A percentile compares a stretch with the other conserved stretches of the same genome.
Conservation (phyloP, 352 stramenopile species). For the Globisporangium orthogonon region DNA sequence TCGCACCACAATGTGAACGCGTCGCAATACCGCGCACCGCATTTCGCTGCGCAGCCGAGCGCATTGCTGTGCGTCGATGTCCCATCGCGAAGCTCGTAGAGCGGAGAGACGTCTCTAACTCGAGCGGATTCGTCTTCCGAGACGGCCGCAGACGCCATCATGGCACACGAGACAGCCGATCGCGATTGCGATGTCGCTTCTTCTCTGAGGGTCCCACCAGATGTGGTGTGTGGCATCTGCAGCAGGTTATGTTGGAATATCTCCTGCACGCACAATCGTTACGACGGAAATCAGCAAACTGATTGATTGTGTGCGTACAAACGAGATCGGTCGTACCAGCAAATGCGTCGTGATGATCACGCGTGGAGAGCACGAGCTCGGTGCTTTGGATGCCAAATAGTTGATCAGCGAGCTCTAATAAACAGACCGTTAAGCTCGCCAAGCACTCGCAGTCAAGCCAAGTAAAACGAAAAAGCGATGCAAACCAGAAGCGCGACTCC, state of each 20-base stretch:
- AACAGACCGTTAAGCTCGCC: slow-evolving; percentile 7
- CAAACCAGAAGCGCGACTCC: slow-evolving; percentile 66
- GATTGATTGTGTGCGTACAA: no score
- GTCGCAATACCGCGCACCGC: slow-evolving; percentile 25
- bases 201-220: not conserved
- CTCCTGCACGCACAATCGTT: slow-evolving; percentile 24
- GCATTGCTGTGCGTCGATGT: slow-evolving; percentile 70
- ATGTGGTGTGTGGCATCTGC: not conserved
- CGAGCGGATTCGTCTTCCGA: slow-evolving; percentile 11
- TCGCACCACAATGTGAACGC: not conserved
- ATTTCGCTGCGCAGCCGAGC: slow-evolving; percentile 55
- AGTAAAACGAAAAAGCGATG: slow-evolving; percentile 3
- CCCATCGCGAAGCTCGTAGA: slow-evolving; percentile 59
- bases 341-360: slow-evolving; percentile 82
- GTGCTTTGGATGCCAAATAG: slow-evolving; percentile 32
- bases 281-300: not conserved
- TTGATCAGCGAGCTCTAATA: slow-evolving; percentile 51
- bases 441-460: not conserved
- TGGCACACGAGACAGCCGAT: slow-evolving; percentile 31
- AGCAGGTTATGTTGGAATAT: slow-evolving; percentile 49
- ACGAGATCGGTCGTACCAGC: slow-evolving; percentile 28
- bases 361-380: slow-evolving; percentile 25
- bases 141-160: slow-evolving; percentile 40
- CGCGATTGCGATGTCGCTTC: not conserved
- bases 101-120: slow-evolving; percentile 21